Conservation (phyloP, 176 grass and related monocot genomes). For the Microstegium vimineum region DNA sequence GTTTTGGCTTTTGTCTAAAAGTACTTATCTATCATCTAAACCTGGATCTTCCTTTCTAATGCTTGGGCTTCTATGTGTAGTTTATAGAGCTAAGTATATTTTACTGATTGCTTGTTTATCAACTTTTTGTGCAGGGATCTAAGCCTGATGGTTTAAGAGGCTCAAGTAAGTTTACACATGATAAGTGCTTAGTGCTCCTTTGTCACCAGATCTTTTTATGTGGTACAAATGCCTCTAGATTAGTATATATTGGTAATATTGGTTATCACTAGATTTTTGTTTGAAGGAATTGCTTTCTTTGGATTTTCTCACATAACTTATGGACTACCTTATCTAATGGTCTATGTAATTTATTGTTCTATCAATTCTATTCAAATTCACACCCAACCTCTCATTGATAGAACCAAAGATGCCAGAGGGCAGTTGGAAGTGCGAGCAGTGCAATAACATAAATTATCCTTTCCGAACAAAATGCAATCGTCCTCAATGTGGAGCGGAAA, state of each 20-base stretch:
- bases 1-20: background rate
- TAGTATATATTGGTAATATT: background rate
- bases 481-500: conserved; percentile 77
- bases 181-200: background rate
- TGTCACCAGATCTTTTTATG: background rate
- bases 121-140: conserved; percentile 45
- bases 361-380: background rate
- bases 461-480: conserved; percentile 87
- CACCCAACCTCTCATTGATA: conserved; percentile 31
- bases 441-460: conserved; percentile 90
- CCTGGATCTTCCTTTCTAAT: background rate
- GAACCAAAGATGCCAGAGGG: conserved; percentile 82
- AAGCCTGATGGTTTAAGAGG: conserved; percentile 64
- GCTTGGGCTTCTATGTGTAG: background rate
- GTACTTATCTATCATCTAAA: conserved; percentile 7
- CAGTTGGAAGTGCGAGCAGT: conserved; percentile 90
- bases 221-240: background rate
- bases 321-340: background rate
- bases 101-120: conserved; percentile 12
- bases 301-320: background rate
- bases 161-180: conserved; percentile 58
- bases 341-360: background rate
- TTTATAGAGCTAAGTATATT: too few species aligned
- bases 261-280: background rate
- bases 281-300: background rate